Evolutionary conservation across 352 stramenopile genomes (phyloP), one percentile per base, ranked within the genome.

Genomic region (Globisporangium paroecandrum): DNA sequence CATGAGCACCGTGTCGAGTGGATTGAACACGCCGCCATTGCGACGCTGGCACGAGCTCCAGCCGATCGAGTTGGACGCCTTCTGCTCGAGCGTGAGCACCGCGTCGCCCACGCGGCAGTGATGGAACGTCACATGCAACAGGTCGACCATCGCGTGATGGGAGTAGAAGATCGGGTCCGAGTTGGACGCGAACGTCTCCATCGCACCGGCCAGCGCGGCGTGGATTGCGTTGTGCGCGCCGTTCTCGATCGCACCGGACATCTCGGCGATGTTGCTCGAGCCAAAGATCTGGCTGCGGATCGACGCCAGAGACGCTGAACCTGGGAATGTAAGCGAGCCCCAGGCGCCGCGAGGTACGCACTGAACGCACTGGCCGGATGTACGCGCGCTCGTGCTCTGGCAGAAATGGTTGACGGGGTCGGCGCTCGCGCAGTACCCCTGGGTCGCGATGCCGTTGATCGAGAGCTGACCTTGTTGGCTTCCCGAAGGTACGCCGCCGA

Each of bases 141-240:
- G 54, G 34, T 91, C 83, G 1, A 89, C 71, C 43, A 63, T 71
- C 3, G 67, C 76, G 41, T 89, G 83, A 32, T 89, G 81, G 1
- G 74, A 77, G 64, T 74, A 91, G 64, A 91, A 91, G 9, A 91
- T 72, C 1, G 81, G 83, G 65, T 91, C 83, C 1, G 73, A 58
- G 1, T 80, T 78, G 3, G 81, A 77, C 62, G 83, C 70, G 8
- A 86, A 69, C 9, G 81, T 86, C 18, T 58, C 71, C 77, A 91
- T 89, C 0, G 77, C 58, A 1, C 74, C 79, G 13, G 72, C 77
- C 2, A 91, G 47, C 1, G 68, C 38, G 6, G 71, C 75, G 71
- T 91, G 83, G 7, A 91, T 65, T 0, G 66, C 72, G 59, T 90
- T 87, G 69, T 89, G 81, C 32, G 83, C 75, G 12, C 79, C 78